Evolutionary conservation across 2,329 filamentous ascomycete species (phyloP), one percentile per base, ranked within the genome.

Genomic region (Sphaerostilbella broomeana): DNA sequence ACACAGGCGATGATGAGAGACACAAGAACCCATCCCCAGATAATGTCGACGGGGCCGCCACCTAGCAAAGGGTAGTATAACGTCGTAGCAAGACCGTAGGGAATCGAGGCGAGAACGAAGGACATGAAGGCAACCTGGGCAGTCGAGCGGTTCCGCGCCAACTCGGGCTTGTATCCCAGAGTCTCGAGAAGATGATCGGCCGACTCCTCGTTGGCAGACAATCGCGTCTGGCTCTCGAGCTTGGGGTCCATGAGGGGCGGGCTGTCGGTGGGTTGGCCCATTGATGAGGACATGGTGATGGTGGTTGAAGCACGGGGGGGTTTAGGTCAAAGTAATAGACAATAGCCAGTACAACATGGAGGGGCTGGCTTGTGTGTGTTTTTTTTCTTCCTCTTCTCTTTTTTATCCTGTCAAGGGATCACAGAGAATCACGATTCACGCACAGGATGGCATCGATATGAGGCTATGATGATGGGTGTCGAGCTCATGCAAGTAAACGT

Each of bases 111-210:
- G 38, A 86, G 73, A 49, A 86, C 81, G 54, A 86, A 86, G 45
- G 79, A 82, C 80, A 84, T 84, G 69, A 84, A 84, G 50, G 79
- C 78, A 38, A 84, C 79, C 59, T 83, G 79, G 48, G 77, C 67
- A 2, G 79, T 84, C 30, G 79, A 83, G 39, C 80, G 72, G 52
- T 72, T 81, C 43, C 80, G 75, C 34, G 69, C 60, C 43, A 84
- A 61, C 60, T 84, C 79, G 39, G 78, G 69, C 58, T 75, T 77
- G 67, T 84, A 84, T 44, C 80, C 80, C 51, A 84, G 68, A 43
- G 72, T 73, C 49, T 74, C 73, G 50, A 84, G 70, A 38, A 81
- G 56, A 57, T 80, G 68, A 57, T 84, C 77, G 51, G 79, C 78
- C 42, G 72, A 67, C 47, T 58, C 61, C 40, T 58, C 47, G 45